Evolutionary conservation across 768 basidiomycete genomes (phyloP), one percentile per base, ranked within the genome.

Genomic region (Amanita rimosa): DNA sequence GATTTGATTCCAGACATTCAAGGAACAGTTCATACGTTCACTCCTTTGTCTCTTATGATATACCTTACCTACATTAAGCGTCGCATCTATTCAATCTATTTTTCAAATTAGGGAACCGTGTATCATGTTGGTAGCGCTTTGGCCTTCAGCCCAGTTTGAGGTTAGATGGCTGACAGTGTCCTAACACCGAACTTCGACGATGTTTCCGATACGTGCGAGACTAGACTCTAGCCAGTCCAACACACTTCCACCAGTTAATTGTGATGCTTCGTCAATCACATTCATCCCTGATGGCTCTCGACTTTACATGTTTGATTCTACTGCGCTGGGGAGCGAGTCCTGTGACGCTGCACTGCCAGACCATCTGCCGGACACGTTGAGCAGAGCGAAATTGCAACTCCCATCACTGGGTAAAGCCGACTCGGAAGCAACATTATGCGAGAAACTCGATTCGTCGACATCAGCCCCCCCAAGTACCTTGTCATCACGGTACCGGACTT

Each of bases 381-480:
- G 19, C 24, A 35, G 19, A 9, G 21, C 39, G 22, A 31, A 47
- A 24, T 47, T 26, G 16, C 26, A 22, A 14, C 36, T 21, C 14
- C 36, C 45, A 7, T 24, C 22, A n/a, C n/a, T 35, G 34, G 24
- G 31, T n/a, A 21, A 46, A 46, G 29, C 22, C 29, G 45, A 46
- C 11, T 35, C 34, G 21, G 45, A 46, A 11, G 22, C 16, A 44
- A 55, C 60, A 48, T 52, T 59, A 9, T 60, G 56, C 8, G 62
- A 58, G 29, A 31, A 31, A 4, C 29, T 31, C 29, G 27, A 29
- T 10, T 29, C 29, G 49, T 54, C 67, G 11, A 66, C 45, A 66
- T 9, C 43, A 16, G 17, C 17, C 41, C 41, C 22, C 10, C 65
- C 64, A 34, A n/a, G 8, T 1, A 13, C 10, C 6, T 43, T 26